phyloP scores from a whole-genome alignment of 2,329 filamentous ascomycete species.

The Endoconidiophora laricicola region DNA sequence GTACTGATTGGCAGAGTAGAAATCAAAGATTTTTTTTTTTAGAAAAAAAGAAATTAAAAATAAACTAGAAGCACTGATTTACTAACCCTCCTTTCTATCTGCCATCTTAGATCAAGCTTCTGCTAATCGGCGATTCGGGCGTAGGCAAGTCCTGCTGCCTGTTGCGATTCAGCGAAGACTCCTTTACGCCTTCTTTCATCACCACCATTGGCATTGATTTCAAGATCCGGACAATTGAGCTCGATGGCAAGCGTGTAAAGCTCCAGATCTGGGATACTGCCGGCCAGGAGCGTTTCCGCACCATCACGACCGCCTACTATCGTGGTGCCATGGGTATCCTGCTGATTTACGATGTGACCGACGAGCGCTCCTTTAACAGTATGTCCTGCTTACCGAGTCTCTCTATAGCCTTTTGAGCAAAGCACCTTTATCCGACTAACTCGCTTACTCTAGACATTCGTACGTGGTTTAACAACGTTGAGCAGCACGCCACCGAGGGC shows the following conservation, averaged over 20 bases:
- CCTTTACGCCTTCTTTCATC: slow-evolving; percentile 94
- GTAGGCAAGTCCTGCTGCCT: slow-evolving; percentile 96
- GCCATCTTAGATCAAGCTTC: slow-evolving; percentile 71
- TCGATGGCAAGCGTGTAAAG: slow-evolving; percentile 97
- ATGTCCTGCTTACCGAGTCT: slow-evolving; percentile 22
- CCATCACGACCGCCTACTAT: slow-evolving; percentile 98
- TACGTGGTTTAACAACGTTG: slow-evolving; percentile 98
- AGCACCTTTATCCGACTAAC: slow-evolving; percentile 10
- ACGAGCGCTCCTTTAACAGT: slow-evolving; percentile 93
- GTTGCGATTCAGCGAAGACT: slow-evolving; percentile 92
- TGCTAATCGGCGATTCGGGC: slow-evolving; percentile 91
- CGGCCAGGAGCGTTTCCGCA: slow-evolving; percentile 94
- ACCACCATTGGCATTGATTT: slow-evolving; percentile 99
- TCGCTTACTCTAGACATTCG: slow-evolving; percentile 57
- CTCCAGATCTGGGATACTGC: slow-evolving; percentile 99
- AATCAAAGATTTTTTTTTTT: too few species aligned
- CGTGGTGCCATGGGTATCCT: slow-evolving; percentile 96
- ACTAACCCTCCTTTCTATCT: not conserved
- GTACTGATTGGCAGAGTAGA: too few species aligned
- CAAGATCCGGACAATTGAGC: slow-evolving; percentile 97
- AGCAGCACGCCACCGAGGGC: slow-evolving; percentile 93
- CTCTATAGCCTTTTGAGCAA: slow-evolving; percentile 8
- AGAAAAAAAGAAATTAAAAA: not conserved
- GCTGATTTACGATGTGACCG: slow-evolving; percentile 95
- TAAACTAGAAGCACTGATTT: not conserved